phyloP scores from a whole-genome alignment of 2,329 filamentous ascomycete species.

The Plectosphaerella sp. region DNA sequence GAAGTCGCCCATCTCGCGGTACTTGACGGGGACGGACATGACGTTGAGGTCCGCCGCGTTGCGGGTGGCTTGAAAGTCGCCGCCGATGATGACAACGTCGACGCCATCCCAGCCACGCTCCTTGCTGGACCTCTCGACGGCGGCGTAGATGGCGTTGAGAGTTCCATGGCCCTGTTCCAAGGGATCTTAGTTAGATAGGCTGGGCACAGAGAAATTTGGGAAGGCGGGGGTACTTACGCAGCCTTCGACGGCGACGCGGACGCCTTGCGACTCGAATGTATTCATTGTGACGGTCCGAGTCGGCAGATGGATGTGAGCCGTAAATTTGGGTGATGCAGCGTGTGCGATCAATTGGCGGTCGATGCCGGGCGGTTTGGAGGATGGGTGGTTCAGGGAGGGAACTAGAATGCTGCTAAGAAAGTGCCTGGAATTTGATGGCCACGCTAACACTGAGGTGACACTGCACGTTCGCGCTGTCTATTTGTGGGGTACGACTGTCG shows the following conservation, averaged over 20 bases:
- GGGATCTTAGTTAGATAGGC: not conserved
- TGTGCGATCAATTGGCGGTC: too few relatives aligned
- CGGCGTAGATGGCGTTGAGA: slow-evolving; percentile 85
- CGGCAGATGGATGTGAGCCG: too few relatives aligned
- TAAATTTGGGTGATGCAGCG: too few relatives aligned
- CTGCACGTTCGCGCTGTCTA: too few relatives aligned
- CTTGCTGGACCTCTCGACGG: slow-evolving; percentile 64
- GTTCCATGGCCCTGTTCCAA: slow-evolving; percentile 75
- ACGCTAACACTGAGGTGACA: too few relatives aligned
- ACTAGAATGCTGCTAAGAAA: too few relatives aligned
- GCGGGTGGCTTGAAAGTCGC: slow-evolving; percentile 83
- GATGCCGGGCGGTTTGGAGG: too few relatives aligned
- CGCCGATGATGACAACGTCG: slow-evolving; percentile 89
- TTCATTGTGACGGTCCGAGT: slow-evolving; percentile 1
- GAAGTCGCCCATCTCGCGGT: slow-evolving; percentile 84
- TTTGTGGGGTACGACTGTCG: too few relatives aligned
- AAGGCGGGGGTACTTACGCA: slow-evolving; percentile 58
- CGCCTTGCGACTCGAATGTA: slow-evolving; percentile 34
- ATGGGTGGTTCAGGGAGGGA: too few relatives aligned
- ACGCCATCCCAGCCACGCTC: slow-evolving; percentile 74
- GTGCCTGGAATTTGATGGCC: too few relatives aligned
- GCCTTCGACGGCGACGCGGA: slow-evolving; percentile 81
- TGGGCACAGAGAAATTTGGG: not conserved
- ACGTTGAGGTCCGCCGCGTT: slow-evolving; percentile 83
- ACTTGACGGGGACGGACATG: slow-evolving; percentile 88